These are phyloP conservation scores for Coniella vitis DNA, from an alignment of 2,329 filamentous ascomycete species.

Conservation along the genomic window DNA sequence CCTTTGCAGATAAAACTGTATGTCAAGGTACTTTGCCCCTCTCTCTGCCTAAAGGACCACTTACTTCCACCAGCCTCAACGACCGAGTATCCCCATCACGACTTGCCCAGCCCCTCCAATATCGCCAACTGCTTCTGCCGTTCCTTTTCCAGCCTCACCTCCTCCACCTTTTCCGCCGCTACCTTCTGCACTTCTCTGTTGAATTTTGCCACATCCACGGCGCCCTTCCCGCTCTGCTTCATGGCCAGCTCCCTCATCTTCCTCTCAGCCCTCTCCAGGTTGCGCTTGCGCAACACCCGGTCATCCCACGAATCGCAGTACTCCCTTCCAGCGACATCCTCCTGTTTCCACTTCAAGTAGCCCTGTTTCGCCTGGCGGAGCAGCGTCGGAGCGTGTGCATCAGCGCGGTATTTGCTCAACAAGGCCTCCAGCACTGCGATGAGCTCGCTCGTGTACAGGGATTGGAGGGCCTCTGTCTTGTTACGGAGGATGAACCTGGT, in stretches of 20 bases:
- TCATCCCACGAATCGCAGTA: slow-evolving; percentile 12
- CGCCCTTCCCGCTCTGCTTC: slow-evolving; percentile 11
- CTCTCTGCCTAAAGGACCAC: too few species aligned
- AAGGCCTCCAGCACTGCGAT: slow-evolving; percentile 13
- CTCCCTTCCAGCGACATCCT: slow-evolving; percentile 1
- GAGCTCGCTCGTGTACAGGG: slow-evolving; percentile 12
- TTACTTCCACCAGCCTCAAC: too few species aligned
- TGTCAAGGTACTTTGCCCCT: too few species aligned
- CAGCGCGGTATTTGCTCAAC: slow-evolving; percentile 1
- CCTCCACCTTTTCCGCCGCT: background rate
- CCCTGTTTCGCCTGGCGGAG: background rate
- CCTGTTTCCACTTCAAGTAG: slow-evolving; percentile 4
- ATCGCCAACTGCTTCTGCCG: too few species aligned
- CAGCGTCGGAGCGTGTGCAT: background rate
- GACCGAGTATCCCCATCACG: background rate
- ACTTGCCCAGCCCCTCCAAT: background rate
- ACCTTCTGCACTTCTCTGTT: background rate
- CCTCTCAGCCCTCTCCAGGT: background rate
- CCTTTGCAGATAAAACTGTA: too few species aligned
- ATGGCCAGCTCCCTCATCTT: slow-evolving; percentile 6
- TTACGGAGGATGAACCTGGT: background rate
- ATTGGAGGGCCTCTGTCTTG: slow-evolving; percentile 22
- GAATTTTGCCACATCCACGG: slow-evolving; percentile 16
- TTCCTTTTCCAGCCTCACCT: background rate
- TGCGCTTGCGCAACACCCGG: slow-evolving; percentile 6